Conservation (phyloP, 2,329 filamentous ascomycete species). For the Penicillium sp. region DNA sequence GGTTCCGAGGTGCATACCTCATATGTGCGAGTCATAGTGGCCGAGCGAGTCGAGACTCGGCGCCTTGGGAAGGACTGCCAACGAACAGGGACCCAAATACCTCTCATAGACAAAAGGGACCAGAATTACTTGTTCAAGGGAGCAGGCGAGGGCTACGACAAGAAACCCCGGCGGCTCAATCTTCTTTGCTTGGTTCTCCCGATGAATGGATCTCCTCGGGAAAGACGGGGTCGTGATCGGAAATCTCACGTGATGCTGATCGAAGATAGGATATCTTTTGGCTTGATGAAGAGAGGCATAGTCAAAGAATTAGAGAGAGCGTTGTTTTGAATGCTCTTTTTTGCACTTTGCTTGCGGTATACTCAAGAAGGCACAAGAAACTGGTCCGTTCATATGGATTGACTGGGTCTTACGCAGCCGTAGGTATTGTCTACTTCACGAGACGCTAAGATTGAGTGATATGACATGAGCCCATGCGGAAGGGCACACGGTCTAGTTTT, state of each 20-base stretch:
- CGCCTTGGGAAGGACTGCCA: constrained; percentile 21
- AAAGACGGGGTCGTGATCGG: constrained; percentile 15
- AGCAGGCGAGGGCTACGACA: constrained; percentile 15
- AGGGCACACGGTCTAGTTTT: neutral
- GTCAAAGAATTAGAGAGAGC: neutral
- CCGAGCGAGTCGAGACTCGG: constrained; percentile 29
- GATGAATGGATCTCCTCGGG: constrained; percentile 20
- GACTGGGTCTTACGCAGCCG: constrained; percentile 1
- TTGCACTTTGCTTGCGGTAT: neutral
- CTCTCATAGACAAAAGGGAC: constrained; percentile 29
- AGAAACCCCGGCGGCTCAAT: constrained; percentile 19
- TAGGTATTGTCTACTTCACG: constrained; percentile 7
- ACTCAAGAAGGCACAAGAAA: neutral
- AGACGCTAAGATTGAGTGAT: neutral
- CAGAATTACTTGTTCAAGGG: constrained; percentile 11
- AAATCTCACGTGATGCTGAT: constrained; percentile 21
- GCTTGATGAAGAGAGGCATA: neutral
- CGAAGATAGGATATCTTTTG: neutral
- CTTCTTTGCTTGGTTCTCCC: constrained; percentile 13
- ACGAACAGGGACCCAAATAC: constrained; percentile 20
- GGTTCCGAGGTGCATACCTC: constrained; percentile 29
- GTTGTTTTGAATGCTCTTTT: too few species aligned
- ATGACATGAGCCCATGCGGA: neutral
- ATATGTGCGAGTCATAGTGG: constrained; percentile 40
- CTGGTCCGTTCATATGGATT: neutral